phyloP scores from a whole-genome alignment of 371 early-diverging fungal genomes.

The Rhizopus stolonifer region DNA sequence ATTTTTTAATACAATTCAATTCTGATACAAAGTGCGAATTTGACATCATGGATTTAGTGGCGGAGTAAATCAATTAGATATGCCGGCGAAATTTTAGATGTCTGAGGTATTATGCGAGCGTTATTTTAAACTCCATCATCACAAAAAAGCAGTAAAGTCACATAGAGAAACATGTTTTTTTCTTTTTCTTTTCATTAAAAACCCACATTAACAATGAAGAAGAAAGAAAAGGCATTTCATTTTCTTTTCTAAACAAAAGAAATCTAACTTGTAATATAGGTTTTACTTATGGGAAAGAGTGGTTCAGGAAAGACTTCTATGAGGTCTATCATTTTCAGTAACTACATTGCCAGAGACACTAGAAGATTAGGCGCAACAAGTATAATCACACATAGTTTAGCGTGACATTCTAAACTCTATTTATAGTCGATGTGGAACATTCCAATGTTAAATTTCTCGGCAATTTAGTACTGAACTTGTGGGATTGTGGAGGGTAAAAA shows the following conservation, averaged over 20 bases:
- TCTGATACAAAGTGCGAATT: too few species aligned
- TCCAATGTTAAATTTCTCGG: conserved; percentile 93
- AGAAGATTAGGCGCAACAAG: conserved; percentile 94
- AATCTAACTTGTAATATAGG: conserved; percentile 42
- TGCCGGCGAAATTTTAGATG: too few species aligned
- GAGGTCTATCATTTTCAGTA: conserved; percentile 97
- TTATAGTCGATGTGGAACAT: conserved; percentile 92
- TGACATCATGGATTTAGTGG: too few species aligned
- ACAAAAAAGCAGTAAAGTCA: not conserved
- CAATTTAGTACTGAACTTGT: conserved; percentile 90
- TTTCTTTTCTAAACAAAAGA: too few species aligned
- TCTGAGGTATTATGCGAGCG: too few species aligned
- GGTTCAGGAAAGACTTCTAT: conserved; percentile 98
- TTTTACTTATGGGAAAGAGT: conserved; percentile 95
- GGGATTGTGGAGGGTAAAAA: conserved; percentile 93
- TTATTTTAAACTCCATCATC: too few species aligned
- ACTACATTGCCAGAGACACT: conserved; percentile 94
- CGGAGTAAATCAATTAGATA: too few species aligned
- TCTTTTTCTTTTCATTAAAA: not conserved
- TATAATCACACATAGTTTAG: conserved; percentile 29
- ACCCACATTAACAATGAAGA: conserved; percentile 3
- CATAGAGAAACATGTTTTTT: not conserved
- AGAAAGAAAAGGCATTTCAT: conserved; percentile 5
- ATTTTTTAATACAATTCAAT: too few species aligned
- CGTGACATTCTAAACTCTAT: not conserved